Conservation (phyloP, 1,139 yeast genomes). For the Arxiozyma telluris region DNA sequence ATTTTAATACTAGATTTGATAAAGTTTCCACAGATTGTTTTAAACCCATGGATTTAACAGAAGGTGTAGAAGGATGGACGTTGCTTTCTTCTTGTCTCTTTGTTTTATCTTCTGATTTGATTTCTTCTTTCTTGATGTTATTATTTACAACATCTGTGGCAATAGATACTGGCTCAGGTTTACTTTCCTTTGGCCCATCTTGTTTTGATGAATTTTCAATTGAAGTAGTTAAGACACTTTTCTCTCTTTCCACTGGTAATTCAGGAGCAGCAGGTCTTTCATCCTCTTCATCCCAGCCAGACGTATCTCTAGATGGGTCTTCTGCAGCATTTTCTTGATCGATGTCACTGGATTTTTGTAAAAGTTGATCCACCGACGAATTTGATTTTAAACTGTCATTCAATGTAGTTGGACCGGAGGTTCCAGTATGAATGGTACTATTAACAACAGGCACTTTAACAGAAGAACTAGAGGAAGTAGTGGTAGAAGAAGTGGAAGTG, state of each 20-base stretch:
- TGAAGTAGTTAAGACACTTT: constrained; percentile 4
- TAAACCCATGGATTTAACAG: constrained; percentile 43
- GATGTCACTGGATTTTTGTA: constrained; percentile 42
- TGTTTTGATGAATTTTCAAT: constrained; percentile 4
- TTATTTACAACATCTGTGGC: constrained; percentile 4
- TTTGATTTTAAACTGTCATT: constrained; percentile 43
- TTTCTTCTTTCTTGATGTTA: neutral
- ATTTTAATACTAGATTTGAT: constrained; percentile 44
- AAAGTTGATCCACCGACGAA: constrained; percentile 38
- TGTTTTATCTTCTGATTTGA: neutral
- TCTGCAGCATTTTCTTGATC: constrained; percentile 36
- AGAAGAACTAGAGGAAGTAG: neutral
- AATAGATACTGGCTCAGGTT: constrained; percentile 6
- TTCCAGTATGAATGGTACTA: constrained; percentile 6
- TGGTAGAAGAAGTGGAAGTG: neutral
- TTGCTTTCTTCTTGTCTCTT: constrained; percentile 1
- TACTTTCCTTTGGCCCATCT: constrained; percentile 4
- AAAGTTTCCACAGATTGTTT: constrained; percentile 63
- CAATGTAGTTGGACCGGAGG: constrained; percentile 21
- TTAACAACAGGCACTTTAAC: neutral
- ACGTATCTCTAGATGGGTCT: constrained; percentile 28
- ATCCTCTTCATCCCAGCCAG: constrained; percentile 34
- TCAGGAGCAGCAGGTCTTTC: constrained; percentile 19
- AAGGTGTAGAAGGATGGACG: constrained; percentile 15
- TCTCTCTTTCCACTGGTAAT: neutral